These are phyloP conservation scores for Neotropicomus parvogracilis DNA, from an alignment of 1,284 basidiomycete genomes.

Conservation along the genomic window DNA sequence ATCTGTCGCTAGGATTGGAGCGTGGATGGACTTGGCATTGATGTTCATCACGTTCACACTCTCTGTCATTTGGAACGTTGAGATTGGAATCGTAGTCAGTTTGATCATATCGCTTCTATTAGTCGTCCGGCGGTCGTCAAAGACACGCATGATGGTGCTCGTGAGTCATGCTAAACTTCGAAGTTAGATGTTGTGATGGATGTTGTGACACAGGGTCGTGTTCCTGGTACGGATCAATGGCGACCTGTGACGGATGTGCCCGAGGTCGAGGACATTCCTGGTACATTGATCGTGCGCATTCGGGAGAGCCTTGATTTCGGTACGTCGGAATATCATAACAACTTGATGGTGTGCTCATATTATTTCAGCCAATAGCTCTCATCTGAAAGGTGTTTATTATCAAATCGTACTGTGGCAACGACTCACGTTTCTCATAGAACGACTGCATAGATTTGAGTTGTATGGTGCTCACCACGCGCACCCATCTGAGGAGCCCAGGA, in stretches of 20 bases:
- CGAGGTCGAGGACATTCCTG: constrained; percentile 63
- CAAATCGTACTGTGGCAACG: not conserved
- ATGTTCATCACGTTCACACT: constrained; percentile 83
- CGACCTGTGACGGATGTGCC: constrained; percentile 62
- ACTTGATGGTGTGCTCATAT: not conserved
- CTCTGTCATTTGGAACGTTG: constrained; percentile 76
- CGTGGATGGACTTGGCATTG: constrained; percentile 82
- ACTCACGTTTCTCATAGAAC: constrained; percentile 43
- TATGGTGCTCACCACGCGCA: constrained; percentile 77
- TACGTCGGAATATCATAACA: constrained; percentile 25
- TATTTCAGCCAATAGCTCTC: constrained; percentile 76
- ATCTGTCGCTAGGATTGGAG: constrained; percentile 59
- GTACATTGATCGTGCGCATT: constrained; percentile 67
- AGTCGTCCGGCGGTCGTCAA: constrained; percentile 84
- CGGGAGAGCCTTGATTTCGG: constrained; percentile 71
- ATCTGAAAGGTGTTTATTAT: constrained; percentile 58
- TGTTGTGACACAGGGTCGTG: constrained; percentile 44
- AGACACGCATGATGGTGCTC: constrained; percentile 68
- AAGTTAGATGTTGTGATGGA: not conserved
- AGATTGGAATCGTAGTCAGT: constrained; percentile 82
- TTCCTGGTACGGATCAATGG: constrained; percentile 66
- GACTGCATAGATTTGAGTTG: constrained; percentile 76
- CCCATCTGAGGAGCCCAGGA: constrained; percentile 80
- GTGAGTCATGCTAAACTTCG: constrained; percentile 28
- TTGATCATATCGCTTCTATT: constrained; percentile 83